phyloP scores from a whole-genome alignment of 2,329 filamentous ascomycete species.

The Penicillium sp. region DNA sequence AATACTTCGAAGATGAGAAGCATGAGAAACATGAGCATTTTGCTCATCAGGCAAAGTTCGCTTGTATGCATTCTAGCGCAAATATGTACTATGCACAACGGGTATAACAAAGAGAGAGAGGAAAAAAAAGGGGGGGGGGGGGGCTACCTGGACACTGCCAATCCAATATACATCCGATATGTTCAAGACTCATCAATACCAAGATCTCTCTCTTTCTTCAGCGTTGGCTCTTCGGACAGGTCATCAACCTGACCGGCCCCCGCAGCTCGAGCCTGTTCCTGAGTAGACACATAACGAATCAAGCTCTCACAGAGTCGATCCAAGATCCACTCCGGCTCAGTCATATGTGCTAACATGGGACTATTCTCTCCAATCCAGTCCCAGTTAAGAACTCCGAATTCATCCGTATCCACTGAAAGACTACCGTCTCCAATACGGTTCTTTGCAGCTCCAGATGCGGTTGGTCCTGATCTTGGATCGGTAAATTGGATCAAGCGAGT shows the following conservation, averaged over 20 bases:
- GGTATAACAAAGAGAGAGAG: neutral
- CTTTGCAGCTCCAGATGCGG: neutral
- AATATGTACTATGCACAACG: neutral
- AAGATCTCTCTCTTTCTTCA: slow-evolving; percentile 26
- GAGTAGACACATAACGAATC: slow-evolving; percentile 42
- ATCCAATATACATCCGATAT: neutral
- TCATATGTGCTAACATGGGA: slow-evolving; percentile 62
- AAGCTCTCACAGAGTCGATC: slow-evolving; percentile 65
- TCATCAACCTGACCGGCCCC: neutral
- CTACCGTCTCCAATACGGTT: slow-evolving; percentile 15
- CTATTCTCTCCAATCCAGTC: slow-evolving; percentile 70
- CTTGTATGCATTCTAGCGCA: neutral
- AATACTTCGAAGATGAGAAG: neutral
- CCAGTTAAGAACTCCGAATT: slow-evolving; percentile 64
- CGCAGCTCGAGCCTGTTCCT: slow-evolving; percentile 13
- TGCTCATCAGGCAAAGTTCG: neutral
- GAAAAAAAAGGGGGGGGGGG: no score
- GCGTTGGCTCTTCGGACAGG: slow-evolving; percentile 17
- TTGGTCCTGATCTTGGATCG: slow-evolving; percentile 27
- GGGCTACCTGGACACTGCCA: neutral
- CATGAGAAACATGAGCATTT: no score
- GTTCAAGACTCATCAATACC: slow-evolving; percentile 17
- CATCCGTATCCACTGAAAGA: slow-evolving; percentile 49
- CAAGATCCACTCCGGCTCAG: slow-evolving; percentile 66
- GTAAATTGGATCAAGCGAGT: slow-evolving; percentile 68